A percentile compares a stretch with the other conserved stretches of the same genome.
These are phyloP conservation scores for Elaeis guineensis DNA, from an alignment of 176 grass and related monocot genomes.

Conservation along the genomic window DNA sequence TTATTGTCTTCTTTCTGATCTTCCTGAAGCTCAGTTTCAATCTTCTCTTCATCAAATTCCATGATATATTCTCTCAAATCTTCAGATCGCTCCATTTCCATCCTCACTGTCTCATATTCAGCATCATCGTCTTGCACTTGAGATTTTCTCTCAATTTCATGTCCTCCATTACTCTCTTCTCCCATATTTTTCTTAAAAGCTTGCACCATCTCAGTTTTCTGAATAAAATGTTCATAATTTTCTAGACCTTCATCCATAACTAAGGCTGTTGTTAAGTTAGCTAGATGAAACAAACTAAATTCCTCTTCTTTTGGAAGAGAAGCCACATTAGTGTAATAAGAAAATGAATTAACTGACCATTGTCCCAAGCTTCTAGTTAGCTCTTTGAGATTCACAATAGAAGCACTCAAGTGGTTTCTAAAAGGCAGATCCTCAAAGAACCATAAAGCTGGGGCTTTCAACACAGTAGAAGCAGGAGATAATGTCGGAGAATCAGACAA, in stretches of 20 bases:
- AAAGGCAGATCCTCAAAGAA: conserved; percentile 41
- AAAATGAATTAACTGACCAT: conserved; percentile 44
- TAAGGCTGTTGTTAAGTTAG: conserved; percentile 52
- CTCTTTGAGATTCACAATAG: conserved; percentile 14
- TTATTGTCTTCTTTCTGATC: neutral
- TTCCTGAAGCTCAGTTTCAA: neutral
- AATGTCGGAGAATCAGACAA: conserved; percentile 30
- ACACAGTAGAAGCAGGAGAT: neutral
- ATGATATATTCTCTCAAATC: conserved; percentile 2
- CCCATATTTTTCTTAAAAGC: conserved; percentile 4
- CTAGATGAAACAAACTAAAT: conserved; percentile 23
- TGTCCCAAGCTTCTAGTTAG: conserved; percentile 36
- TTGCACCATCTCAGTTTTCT: conserved; percentile 1
- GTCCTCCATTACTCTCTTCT: neutral
- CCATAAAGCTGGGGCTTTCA: conserved; percentile 30
- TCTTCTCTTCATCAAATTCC: conserved; percentile 9
- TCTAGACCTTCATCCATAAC: conserved; percentile 18
- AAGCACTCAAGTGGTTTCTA: conserved; percentile 38
- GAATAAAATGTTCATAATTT: neutral
- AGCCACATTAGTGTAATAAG: conserved; percentile 20
- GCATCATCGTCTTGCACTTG: conserved; percentile 17
- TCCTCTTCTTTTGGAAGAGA: conserved; percentile 18
- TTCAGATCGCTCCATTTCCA: neutral
- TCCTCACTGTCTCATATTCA: conserved; percentile 1
- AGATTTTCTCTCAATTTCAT: neutral